A percentile compares a stretch with the other conserved stretches of the same genome.
These are phyloP conservation scores for Colletotrichum sp. DNA, from an alignment of 2,329 filamentous ascomycete species.

Conservation along the genomic window DNA sequence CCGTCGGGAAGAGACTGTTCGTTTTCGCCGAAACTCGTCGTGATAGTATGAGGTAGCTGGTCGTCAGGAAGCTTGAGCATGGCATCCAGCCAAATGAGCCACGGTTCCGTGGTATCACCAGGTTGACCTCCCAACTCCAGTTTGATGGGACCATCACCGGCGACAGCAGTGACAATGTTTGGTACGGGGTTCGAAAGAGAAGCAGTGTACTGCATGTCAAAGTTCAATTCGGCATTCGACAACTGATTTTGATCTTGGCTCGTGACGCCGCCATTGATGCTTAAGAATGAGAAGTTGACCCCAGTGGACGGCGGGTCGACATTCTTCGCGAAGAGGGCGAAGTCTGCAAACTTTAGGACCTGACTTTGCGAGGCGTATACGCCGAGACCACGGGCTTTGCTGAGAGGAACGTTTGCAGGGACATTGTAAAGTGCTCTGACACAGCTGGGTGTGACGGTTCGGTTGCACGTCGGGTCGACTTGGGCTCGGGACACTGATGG, in stretches of 20 bases:
- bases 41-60: conserved; percentile 65
- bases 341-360: conserved; percentile 57
- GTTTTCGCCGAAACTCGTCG: conserved; percentile 73
- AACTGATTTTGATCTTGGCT: conserved; percentile 43
- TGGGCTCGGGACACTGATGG: neutral
- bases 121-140: neutral
- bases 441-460: conserved; percentile 46
- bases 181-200: conserved; percentile 36
- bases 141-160: conserved; percentile 29
- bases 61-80: conserved; percentile 58
- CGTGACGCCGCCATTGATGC: conserved; percentile 57
- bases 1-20: conserved; percentile 65
- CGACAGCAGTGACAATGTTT: conserved; percentile 34
- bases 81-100: conserved; percentile 66
- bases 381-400: conserved; percentile 29
- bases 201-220: conserved; percentile 40
- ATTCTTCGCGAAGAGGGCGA: conserved; percentile 57
- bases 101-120: conserved; percentile 62
- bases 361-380: conserved; percentile 44
- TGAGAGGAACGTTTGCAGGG: conserved; percentile 33
- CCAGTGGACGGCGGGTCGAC: conserved; percentile 57
- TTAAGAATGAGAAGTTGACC: conserved; percentile 59
- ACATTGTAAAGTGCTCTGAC: conserved; percentile 49
- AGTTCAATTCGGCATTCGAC: conserved; percentile 37
- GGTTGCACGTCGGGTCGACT: conserved; percentile 34